Percentiles rank a stretch among this genome's conserved stretches.
Evolutionary conservation across 2,329 filamentous ascomycete species (phyloP).

Genomic region (Talaromyces rugulosus): DNA sequence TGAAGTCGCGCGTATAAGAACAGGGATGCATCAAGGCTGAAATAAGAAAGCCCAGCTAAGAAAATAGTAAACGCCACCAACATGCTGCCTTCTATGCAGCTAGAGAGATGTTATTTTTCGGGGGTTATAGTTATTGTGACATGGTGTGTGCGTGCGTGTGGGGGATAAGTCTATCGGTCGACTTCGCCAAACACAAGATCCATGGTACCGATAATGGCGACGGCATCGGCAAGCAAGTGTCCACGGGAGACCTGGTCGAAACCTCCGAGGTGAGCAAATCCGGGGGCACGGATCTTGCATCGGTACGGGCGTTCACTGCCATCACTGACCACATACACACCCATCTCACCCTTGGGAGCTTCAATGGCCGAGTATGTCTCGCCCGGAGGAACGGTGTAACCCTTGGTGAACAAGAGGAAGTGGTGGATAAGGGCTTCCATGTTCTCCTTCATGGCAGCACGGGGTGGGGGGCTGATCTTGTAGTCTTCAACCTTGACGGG

Average conservation of each 20-base stretch:
- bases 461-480: slow-evolving; percentile 94
- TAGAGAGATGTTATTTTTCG: slow-evolving; percentile 4
- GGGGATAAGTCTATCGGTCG: slow-evolving; percentile 43
- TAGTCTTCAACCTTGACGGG: slow-evolving; percentile 97
- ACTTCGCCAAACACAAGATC: slow-evolving; percentile 80
- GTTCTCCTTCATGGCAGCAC: slow-evolving; percentile 99
- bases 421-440: slow-evolving; percentile 99
- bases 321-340: slow-evolving; percentile 92
- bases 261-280: slow-evolving; percentile 89
- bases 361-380: slow-evolving; percentile 98
- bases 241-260: slow-evolving; percentile 93
- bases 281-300: slow-evolving; percentile 94
- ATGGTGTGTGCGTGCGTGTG: slow-evolving; percentile 5
- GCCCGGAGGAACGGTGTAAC: slow-evolving; percentile 91
- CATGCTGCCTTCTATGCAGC: slow-evolving; percentile 14
- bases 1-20: slow-evolving; percentile 17
- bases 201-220: slow-evolving; percentile 88
- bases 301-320: slow-evolving; percentile 94
- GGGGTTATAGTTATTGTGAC: slow-evolving; percentile 8
- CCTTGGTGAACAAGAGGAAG: slow-evolving; percentile 98
- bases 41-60: slow-evolving; percentile 17
- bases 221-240: slow-evolving; percentile 91
- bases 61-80: slow-evolving; percentile 33
- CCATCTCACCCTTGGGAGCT: slow-evolving; percentile 99
- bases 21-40: slow-evolving; percentile 16